Evolutionary conservation across 2,329 filamentous ascomycete genomes (phyloP).

Genomic region (Stachybotrys echinatus): DNA sequence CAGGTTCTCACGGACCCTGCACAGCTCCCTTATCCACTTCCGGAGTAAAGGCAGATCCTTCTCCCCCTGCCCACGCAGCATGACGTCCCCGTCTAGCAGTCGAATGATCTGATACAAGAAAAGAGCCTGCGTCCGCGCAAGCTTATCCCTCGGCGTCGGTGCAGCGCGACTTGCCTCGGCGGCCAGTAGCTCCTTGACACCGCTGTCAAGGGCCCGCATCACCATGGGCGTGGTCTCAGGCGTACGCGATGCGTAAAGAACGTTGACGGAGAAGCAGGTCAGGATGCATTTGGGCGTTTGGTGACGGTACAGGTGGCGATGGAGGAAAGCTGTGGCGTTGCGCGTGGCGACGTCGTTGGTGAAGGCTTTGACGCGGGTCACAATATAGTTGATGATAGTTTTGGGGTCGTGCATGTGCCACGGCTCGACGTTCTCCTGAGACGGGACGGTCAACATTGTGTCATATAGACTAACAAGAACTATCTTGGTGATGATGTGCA

Average conservation of each 20-base stretch:
- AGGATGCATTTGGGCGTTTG: slow-evolving; percentile 20
- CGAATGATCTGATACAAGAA: slow-evolving; percentile 27
- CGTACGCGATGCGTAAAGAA: slow-evolving; percentile 23
- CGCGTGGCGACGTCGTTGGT: slow-evolving; percentile 15
- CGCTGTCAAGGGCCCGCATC: slow-evolving; percentile 16
- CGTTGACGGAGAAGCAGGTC: slow-evolving; percentile 21
- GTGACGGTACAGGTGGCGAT: slow-evolving; percentile 19
- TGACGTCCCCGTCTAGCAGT: slow-evolving; percentile 27
- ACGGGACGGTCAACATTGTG: not conserved
- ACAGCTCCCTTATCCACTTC: slow-evolving; percentile 14
- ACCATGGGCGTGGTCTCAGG: slow-evolving; percentile 19
- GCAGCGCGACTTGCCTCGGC: not conserved
- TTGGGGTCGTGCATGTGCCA: slow-evolving; percentile 22
- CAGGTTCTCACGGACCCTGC: slow-evolving; percentile 1
- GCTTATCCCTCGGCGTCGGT: slow-evolving; percentile 16
- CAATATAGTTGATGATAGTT: slow-evolving; percentile 16
- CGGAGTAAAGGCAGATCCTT: slow-evolving; percentile 20
- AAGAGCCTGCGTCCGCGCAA: slow-evolving; percentile 16
- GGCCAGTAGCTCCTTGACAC: not conserved
- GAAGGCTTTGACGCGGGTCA: slow-evolving; percentile 18
- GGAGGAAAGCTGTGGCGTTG: slow-evolving; percentile 23
- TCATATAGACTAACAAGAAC: too few species aligned
- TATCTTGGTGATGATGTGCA: not conserved
- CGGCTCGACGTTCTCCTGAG: slow-evolving; percentile 13
- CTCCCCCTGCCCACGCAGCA: slow-evolving; percentile 24